Evolutionary conservation across 305 asterid species (phyloP), one percentile per base, ranked within the genome.

Genomic region (Fraxinus latifolia): DNA sequence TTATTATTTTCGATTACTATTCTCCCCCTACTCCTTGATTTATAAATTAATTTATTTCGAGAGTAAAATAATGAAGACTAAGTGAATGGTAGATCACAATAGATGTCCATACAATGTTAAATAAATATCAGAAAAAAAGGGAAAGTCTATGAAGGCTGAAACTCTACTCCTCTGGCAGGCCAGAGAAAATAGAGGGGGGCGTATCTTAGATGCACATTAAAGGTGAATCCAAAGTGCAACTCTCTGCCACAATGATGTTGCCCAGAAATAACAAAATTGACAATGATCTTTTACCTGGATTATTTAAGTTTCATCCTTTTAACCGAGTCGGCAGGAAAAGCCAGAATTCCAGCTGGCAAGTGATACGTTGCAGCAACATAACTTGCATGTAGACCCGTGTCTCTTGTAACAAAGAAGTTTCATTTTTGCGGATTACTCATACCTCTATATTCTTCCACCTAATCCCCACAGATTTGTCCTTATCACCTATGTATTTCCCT

Each of bases 351-450:
- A 85, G 92, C 94, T 87, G 84, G 86, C 88, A 84, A 79, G 84
- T 81, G 83, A 90, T 89, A 89, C 89, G 88, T 87, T 86, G 91
- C 91, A 78, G 81, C 88, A 84, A 74, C 90, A 81, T 87, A 79
- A 83, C 85, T 82, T 90, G 95, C 94, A 91, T 90, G 94, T 87
- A 81, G 70, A 89, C 91, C 87, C 79, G 89, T 85, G 93, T 90
- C 93, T 83, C 79, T 80, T 85, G 53, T 78, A 47, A 79, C 53
- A 67, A 81, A 74, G 80, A 85, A 36, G 58, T 80, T 82, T 67
- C 74, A 39, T 81, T 79, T 53, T 8, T 76, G 65, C 14, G 78
- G 83, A 83, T 77, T 84, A 76, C 90, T 82, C 81, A 79, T 34
- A 82, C 65, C 79, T 76, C 81, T 76, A 79, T 21, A 77, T 81